Conservation (phyloP, 1,139 yeast genomes). For the Arxiozyma bovina region DNA sequence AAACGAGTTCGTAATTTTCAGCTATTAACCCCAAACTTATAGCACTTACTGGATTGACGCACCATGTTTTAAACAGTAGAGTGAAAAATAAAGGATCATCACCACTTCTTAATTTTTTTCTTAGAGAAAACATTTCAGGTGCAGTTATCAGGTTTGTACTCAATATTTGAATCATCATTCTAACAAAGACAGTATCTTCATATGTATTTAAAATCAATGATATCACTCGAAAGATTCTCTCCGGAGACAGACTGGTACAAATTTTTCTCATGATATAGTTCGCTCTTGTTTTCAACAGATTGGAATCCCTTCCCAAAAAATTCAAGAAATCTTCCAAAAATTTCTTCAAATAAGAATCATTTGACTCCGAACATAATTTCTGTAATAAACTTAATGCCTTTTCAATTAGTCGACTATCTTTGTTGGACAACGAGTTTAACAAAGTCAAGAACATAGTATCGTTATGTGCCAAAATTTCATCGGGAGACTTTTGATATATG, state of each 20-base stretch:
- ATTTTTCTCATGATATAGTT: conserved; percentile 79
- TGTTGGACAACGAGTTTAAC: conserved; percentile 73
- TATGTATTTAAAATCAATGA: conserved; percentile 67
- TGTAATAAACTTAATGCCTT: conserved; percentile 57
- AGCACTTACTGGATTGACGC: conserved; percentile 84
- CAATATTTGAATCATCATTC: conserved; percentile 76
- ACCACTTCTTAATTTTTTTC: conserved; percentile 54
- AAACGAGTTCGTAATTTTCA: conserved; percentile 84
- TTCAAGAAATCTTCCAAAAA: conserved; percentile 66
- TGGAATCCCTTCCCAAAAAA: conserved; percentile 59
- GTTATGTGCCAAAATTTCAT: conserved; percentile 48
- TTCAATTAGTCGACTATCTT: conserved; percentile 76
- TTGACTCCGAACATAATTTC: conserved; percentile 66
- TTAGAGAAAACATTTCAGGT: conserved; percentile 62
- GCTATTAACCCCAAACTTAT: conserved; percentile 78
- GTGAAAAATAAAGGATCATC: conserved; percentile 72
- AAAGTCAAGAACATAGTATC: conserved; percentile 70
- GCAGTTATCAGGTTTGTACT: conserved; percentile 85
- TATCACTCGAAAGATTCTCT: conserved; percentile 69
- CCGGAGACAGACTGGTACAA: conserved; percentile 74
- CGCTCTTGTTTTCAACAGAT: conserved; percentile 60
- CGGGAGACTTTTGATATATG: conserved; percentile 67
- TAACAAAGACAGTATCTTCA: conserved; percentile 60
- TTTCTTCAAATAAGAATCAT: conserved; percentile 67
- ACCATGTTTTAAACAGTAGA: conserved; percentile 81